Evolutionary conservation across 805 yeast genomes (phyloP).

Genomic region (Priceomyces haplophilus): DNA sequence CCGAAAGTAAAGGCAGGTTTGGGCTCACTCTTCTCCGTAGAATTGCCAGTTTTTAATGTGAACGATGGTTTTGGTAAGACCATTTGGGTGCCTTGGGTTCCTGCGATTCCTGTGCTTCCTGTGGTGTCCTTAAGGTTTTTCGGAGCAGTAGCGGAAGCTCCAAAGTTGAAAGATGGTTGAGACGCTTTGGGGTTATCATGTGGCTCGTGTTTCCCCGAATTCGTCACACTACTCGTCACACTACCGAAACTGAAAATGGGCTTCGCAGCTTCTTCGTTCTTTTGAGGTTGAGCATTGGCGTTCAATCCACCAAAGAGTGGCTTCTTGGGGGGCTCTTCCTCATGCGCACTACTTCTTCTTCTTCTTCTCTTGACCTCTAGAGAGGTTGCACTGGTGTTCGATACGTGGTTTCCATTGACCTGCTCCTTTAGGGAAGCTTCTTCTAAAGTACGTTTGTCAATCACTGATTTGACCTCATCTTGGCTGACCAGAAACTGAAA

Average conservation of each 20-base stretch:
- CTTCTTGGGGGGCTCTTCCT: background rate
- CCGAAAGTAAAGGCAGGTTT: constrained; percentile 10
- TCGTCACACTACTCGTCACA: too few relatives aligned
- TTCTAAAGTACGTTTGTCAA: constrained; percentile 17
- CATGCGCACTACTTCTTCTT: background rate
- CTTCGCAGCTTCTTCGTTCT: constrained; percentile 4
- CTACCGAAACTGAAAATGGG: constrained; percentile 16
- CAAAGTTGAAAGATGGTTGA: constrained; percentile 18
- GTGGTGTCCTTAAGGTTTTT: background rate
- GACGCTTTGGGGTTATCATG: constrained; percentile 8
- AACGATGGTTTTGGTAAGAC: constrained; percentile 11
- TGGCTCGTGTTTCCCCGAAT: background rate
- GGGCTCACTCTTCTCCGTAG: constrained; percentile 3
- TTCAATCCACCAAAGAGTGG: background rate
- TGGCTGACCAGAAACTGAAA: constrained; percentile 35
- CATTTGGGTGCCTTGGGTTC: constrained; percentile 15
- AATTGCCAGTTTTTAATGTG: constrained; percentile 14
- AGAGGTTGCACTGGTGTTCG: background rate
- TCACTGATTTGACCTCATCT: constrained; percentile 23
- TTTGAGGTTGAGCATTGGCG: background rate
- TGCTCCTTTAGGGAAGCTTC: constrained; percentile 5
- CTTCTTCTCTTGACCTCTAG: background rate
- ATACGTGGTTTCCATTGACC: background rate
- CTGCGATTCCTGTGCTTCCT: constrained; percentile 10
- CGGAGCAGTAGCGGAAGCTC: constrained; percentile 3